These are phyloP conservation scores for Coriolopsis trogii DNA, from an alignment of 1,284 basidiomycete genomes.

Conservation along the genomic window DNA sequence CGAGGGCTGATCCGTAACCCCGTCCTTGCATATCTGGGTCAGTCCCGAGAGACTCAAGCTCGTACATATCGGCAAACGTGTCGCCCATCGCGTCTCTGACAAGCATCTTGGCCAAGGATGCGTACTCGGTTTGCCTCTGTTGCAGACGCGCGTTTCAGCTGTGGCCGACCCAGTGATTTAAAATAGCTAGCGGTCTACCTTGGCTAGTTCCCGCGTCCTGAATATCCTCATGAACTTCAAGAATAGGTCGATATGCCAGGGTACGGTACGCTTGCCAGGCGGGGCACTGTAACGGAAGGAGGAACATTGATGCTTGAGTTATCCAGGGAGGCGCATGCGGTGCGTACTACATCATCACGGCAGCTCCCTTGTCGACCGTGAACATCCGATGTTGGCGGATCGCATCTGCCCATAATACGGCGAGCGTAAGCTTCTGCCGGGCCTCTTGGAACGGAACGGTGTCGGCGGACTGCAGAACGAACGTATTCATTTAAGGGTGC, in stretches of 20 bases:
- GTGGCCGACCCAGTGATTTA: too few relatives aligned
- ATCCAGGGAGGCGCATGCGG: too few relatives aligned
- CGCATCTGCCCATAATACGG: constrained; percentile 4
- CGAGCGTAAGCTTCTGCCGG: background rate
- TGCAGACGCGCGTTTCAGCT: too few relatives aligned
- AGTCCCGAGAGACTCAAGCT: constrained; percentile 9
- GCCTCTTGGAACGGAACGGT: constrained; percentile 6
- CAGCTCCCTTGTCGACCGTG: constrained; percentile 3
- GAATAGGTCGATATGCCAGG: too few relatives aligned
- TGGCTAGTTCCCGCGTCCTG: too few relatives aligned
- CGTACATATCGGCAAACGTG: constrained; percentile 13
- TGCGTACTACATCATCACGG: constrained; percentile 18
- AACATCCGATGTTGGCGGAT: constrained; percentile 11
- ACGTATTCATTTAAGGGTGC: background rate
- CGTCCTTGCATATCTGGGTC: constrained; percentile 14
- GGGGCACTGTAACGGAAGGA: too few relatives aligned
- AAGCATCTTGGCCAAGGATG: background rate
- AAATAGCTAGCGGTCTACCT: too few relatives aligned
- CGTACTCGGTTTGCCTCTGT: too few relatives aligned
- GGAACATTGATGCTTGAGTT: too few relatives aligned
- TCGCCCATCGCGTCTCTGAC: constrained; percentile 14
- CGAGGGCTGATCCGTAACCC: constrained; percentile 15
- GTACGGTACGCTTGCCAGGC: too few relatives aligned
- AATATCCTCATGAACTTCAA: too few relatives aligned
- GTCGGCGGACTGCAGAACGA: constrained; percentile 5